These are phyloP conservation scores for Aspergillus aculeatinus DNA, from an alignment of 2,329 filamentous ascomycete genomes.

Conservation along the genomic window DNA sequence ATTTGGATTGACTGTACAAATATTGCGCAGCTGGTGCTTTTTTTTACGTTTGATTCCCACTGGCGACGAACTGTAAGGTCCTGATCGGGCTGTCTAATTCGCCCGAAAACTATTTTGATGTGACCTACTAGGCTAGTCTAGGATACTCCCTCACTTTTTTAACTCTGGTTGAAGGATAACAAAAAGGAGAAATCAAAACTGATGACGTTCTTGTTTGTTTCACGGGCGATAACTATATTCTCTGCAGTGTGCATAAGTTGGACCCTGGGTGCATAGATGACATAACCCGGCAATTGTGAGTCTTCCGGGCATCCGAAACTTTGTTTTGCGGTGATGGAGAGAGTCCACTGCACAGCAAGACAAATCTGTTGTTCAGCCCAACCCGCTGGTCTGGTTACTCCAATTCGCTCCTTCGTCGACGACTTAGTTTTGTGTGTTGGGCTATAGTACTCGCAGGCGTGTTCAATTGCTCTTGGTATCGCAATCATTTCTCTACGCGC, in stretches of 20 bases:
- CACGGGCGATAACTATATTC: neutral
- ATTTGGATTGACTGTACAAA: conserved; percentile 12
- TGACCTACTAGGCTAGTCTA: conserved; percentile 12
- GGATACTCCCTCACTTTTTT: conserved; percentile 6
- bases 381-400: neutral
- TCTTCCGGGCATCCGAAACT: neutral
- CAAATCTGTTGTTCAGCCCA: neutral
- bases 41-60: conserved; percentile 10
- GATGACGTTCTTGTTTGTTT: neutral
- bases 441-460: neutral
- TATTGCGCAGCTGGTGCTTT: conserved; percentile 5
- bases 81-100: conserved; percentile 1
- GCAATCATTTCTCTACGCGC: neutral
- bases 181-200: neutral
- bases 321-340: neutral
- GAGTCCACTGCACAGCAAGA: neutral
- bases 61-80: conserved; percentile 1
- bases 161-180: neutral
- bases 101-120: neutral
- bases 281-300: neutral
- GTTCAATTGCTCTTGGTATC: neutral
- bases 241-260: neutral
- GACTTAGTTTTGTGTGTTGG: neutral
- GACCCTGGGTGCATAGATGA: neutral
- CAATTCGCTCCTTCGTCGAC: neutral